Base-by-base conservation (phyloP, 148 eudicot species). In the Dianthus caryophyllus region DNA sequence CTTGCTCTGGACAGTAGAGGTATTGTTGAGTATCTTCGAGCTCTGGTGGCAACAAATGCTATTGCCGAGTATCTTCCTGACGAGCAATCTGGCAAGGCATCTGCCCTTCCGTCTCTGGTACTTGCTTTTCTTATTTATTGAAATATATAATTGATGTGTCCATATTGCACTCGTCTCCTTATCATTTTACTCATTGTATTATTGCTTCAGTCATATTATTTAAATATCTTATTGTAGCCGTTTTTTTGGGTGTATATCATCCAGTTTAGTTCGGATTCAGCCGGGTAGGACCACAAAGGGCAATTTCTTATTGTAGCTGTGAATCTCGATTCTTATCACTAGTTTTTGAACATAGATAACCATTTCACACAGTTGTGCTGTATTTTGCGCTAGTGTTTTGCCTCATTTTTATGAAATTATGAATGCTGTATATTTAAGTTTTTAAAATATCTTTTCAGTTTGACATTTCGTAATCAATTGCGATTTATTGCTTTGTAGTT, bases 1-100 rank as follows among this genome's bases (percentile, higher is more conserved):
- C 84, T 80, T 83, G 90, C 87, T 20, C 85, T 85, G 24, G 97
- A 94, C 69, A 82, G 99, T 75, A 85, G 75, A 78, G 97, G 97
- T 69, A 88, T 94, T 54, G 87, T 80, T 59, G 97, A 90, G 67
- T 94, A 94, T 72, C 80, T 94, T 59, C 82, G 87, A 78, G 99
- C 99, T 73, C 78, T 94, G 39, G 99, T 94, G 64, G 79, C 84
- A 22, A 90, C 99, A 9, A 85, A 90, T 82, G 97, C 87, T 30
- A 90, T 90, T 68, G 75, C 88, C 63, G 96, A 94, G 18, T 94
- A 88, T 79, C 87, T 94, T 74, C 97, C 97, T 14, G 90, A 94
- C 73, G 93, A 90, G 74, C 81, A 86, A 73, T 86, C 90, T 49
- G 97, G 97, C 66, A 94, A 86, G 71, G 86, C 97, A 77, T 83